Base-by-base conservation (phyloP, 768 basidiomycete species). In the Pisolithus marmoratus region DNA sequence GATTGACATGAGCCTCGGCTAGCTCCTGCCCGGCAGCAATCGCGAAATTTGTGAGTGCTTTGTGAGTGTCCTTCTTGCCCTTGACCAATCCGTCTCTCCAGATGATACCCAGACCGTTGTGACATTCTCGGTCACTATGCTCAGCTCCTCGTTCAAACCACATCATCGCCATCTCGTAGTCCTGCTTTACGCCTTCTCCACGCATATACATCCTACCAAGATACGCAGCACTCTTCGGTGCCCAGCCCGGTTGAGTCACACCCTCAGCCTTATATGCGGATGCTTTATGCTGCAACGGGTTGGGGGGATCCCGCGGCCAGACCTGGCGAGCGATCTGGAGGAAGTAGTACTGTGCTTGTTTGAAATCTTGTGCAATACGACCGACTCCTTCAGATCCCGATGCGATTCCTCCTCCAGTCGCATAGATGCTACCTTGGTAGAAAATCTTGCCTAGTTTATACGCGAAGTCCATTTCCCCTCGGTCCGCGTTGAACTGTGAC, bases 301-400 rank as follows among this genome's bases (percentile, higher is more conserved):
- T 78, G 11, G 74, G 61, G 4, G 85, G 82, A 60, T 94, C 91
- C n/a, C 78, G 75, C 0, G 91, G 87, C 95, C 95, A 99, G 9
- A 92, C 76, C 55, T 84, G 78, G 9, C 91, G 82, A 2, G 90
- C 90, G 53, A 95, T 90, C 46, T 78, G 74, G 22, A 83, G 68
- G 70, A 99, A 99, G 72, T 98, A 97, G 57, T 82, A 75, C 23
- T 80, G 76, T 7, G 96, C 94, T 26, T 81, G 75, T 19, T 70
- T 71, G 66, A 82, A 95, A 64, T 91, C 90, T 42, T 87, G 82
- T 1, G 85, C 82, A 12, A 96, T 79, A n/a, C 83, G 83, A 8
- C 91, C 92, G 24, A 93, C 92, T n/a, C 90, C 90, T 70, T 95
- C 91, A 23, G 90, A 88, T 15, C 93, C 91, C 2, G 90, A 93